Base-by-base conservation (phyloP, 2,329 filamentous ascomycete species). In the Lasiodiplodia hormozganensis region DNA sequence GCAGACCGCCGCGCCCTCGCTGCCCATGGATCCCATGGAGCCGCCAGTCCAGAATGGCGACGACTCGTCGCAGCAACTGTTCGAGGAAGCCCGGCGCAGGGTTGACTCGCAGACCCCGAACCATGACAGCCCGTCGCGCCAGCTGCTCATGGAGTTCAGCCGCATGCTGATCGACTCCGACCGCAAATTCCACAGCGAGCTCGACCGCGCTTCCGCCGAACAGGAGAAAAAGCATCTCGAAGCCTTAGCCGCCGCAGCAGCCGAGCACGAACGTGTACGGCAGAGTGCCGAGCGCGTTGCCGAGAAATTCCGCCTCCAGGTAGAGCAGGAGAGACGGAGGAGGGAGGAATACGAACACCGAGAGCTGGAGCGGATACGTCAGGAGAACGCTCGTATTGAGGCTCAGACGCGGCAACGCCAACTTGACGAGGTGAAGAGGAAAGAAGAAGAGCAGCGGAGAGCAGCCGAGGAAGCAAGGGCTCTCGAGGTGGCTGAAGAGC, bases 261-360 rank as follows among this genome's bases (percentile, higher is more conserved):
- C 84, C 16, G 87, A 90, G 74, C 92, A 94, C 76, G 87, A 91
- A 47, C 85, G 87, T 34, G 86, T 95, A 12, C 85, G 84, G 56
- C 79, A 83, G 65, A 82, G 84, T 62, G 87, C 87, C 3, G 83
- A 87, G 73, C 81, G 84, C 23, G 85, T 83, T 21, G 73, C 87
- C n/a, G 79, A 85, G 51, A 80, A 82, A n/a, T 78, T 87, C 69
- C 76, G 81, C 23, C 71, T 83, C 8, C 79, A 85, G 75, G 74
- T 81, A 49, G 76, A 81, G 70, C 74, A 76, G 31, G 74, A 78
- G 69, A 72, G 75, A 14, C 70, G 73, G 34, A 72, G 75, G 65
- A 74, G 74, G 31, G 78, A 78, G 34, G 78, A 79, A 23, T 76
- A 76, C 14, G 77, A 81, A 69, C 74, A 74, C 65, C 72, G 73